These are phyloP conservation scores for Aspergillus spinulosporus DNA, from an alignment of 2,329 filamentous ascomycete species.

Conservation along the genomic window DNA sequence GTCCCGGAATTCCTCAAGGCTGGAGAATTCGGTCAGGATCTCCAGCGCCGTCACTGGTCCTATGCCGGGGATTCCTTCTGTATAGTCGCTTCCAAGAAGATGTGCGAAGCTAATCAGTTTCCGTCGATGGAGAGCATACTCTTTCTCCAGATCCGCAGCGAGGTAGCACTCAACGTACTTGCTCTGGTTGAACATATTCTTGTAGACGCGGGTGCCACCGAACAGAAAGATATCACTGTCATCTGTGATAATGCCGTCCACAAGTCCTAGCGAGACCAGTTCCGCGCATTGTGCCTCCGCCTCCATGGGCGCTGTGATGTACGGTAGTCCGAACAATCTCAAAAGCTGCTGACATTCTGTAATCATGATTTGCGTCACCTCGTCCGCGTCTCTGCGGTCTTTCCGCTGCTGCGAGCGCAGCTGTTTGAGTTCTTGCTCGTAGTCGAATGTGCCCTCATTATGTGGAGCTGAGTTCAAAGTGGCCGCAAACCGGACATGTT, in stretches of 20 bases:
- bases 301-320: slow-evolving; percentile 98
- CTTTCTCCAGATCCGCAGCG: slow-evolving; percentile 76
- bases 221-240: slow-evolving; percentile 97
- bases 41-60: slow-evolving; percentile 94
- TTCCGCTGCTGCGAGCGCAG: slow-evolving; percentile 94
- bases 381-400: slow-evolving; percentile 91
- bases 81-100: slow-evolving; percentile 90
- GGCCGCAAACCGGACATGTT: slow-evolving; percentile 89
- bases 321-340: slow-evolving; percentile 87
- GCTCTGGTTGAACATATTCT: slow-evolving; percentile 99
- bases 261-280: slow-evolving; percentile 78
- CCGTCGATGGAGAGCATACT: slow-evolving; percentile 81
- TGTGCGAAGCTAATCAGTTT: slow-evolving; percentile 90
- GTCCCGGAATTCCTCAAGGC: slow-evolving; percentile 71
- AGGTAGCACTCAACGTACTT: slow-evolving; percentile 98
- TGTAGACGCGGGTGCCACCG: slow-evolving; percentile 93
- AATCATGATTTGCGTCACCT: slow-evolving; percentile 95
- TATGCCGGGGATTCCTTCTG: slow-evolving; percentile 84
- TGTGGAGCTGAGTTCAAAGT: slow-evolving; percentile 75
- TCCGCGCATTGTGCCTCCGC: slow-evolving; percentile 97
- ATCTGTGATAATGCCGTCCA: slow-evolving; percentile 97
- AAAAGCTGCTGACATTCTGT: slow-evolving; percentile 91
- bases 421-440: slow-evolving; percentile 82
- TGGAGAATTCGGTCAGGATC: slow-evolving; percentile 84
- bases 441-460: slow-evolving; percentile 70